Evolutionary conservation across 2,329 filamentous ascomycete genomes (phyloP).

Genomic region (Fusarium bulbicola): DNA sequence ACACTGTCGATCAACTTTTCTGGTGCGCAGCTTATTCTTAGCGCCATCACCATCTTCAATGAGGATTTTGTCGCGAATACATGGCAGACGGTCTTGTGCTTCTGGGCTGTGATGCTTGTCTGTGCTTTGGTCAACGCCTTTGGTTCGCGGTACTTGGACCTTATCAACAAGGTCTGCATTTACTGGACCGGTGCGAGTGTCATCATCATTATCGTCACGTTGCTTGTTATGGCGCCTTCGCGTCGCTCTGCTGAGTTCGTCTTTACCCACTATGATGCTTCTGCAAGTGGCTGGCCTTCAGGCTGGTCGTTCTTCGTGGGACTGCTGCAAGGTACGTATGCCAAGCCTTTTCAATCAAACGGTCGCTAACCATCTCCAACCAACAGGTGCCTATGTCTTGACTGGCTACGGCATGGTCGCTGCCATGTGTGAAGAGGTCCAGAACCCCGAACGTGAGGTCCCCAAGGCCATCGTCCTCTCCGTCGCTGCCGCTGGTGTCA

Average conservation of each 20-base stretch:
- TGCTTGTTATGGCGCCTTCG: conserved; percentile 71
- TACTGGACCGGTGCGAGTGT: conserved; percentile 78
- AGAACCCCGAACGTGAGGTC: conserved; percentile 67
- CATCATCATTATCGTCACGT: conserved; percentile 73
- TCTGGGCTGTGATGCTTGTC: conserved; percentile 71
- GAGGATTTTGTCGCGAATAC: conserved; percentile 65
- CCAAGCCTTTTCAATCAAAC: not conserved
- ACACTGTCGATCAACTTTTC: conserved; percentile 77
- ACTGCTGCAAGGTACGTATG: conserved; percentile 59
- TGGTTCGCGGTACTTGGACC: conserved; percentile 65
- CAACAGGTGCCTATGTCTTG: conserved; percentile 50
- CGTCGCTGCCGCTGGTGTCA: conserved; percentile 70
- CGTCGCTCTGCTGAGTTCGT: conserved; percentile 73
- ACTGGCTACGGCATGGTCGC: conserved; percentile 63
- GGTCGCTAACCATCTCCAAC: conserved; percentile 7
- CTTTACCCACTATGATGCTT: conserved; percentile 74
- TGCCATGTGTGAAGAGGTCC: conserved; percentile 69
- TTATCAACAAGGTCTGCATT: conserved; percentile 76
- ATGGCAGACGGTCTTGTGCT: conserved; percentile 81
- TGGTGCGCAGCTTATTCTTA: conserved; percentile 73
- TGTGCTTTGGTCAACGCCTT: conserved; percentile 76
- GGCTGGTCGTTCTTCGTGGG: conserved; percentile 68
- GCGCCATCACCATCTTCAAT: conserved; percentile 73
- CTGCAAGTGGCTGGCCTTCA: conserved; percentile 73
- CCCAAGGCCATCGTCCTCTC: conserved; percentile 75